These are phyloP conservation scores for Aegilops bicornis DNA, from an alignment of 176 grass and related monocot species.

Conservation along the genomic window DNA sequence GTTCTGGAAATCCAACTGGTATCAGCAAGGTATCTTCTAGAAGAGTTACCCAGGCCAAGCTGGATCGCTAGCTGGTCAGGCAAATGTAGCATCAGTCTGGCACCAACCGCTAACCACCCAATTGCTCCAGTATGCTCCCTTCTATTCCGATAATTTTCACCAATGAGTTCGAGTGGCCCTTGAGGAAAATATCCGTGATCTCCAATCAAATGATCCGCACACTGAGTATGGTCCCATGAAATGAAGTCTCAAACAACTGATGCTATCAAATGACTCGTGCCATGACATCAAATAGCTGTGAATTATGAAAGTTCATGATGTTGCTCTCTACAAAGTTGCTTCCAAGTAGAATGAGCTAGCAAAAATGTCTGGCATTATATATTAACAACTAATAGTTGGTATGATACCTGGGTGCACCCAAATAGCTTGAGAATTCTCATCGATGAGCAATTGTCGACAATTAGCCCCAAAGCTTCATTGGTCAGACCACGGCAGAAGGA, in stretches of 20 bases:
- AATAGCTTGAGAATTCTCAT: constrained; percentile 82
- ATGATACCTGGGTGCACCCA: constrained; percentile 87
- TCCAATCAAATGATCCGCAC: constrained; percentile 32
- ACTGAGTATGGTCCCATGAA: background rate
- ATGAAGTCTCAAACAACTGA: background rate
- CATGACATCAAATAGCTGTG: background rate
- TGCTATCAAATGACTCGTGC: too few relatives aligned
- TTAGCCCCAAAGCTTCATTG: constrained; percentile 78
- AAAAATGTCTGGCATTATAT: background rate
- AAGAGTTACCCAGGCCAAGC: background rate
- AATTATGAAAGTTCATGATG: background rate
- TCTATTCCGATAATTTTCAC: constrained; percentile 66
- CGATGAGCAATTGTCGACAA: constrained; percentile 66
- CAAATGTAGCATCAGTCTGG: background rate
- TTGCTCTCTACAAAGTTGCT: background rate
- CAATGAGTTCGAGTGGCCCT: constrained; percentile 67
- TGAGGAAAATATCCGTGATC: constrained; percentile 73
- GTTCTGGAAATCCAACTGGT: background rate
- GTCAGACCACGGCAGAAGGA: constrained; percentile 87
- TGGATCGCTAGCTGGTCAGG: background rate
- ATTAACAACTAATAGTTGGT: too few relatives aligned
- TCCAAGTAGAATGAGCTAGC: background rate
- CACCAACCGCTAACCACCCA: constrained; percentile 18
- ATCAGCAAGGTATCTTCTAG: background rate
- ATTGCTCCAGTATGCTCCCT: constrained; percentile 49